phyloP scores from a whole-genome alignment of 108 stramenopile species.

The Cyclostephanos tholiformis region DNA sequence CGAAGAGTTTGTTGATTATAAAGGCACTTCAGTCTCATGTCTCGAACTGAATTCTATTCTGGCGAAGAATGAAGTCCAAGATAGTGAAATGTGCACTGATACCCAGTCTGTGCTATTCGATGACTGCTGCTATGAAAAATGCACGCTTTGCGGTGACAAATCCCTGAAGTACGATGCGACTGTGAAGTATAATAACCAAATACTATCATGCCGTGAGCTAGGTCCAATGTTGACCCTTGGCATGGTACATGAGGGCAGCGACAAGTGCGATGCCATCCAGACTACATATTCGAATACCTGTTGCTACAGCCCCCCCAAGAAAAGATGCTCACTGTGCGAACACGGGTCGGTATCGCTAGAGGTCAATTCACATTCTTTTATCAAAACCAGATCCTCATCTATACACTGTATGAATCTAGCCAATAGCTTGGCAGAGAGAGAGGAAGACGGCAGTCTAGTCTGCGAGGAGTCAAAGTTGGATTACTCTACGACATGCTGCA shows the following conservation, averaged over 20 bases:
- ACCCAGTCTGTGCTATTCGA: conserved; percentile 44
- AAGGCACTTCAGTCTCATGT: conserved; percentile 46
- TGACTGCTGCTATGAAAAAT: conserved; percentile 53
- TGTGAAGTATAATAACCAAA: conserved; percentile 48
- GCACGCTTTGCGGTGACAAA: conserved; percentile 47
- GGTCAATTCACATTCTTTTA: conserved; percentile 39
- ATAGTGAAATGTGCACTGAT: conserved; percentile 45
- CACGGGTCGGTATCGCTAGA: conserved; percentile 30
- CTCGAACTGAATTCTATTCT: conserved; percentile 51
- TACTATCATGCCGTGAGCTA: conserved; percentile 45
- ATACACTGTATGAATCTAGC: conserved; percentile 35
- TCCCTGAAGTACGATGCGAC: conserved; percentile 41
- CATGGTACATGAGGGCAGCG: conserved; percentile 27
- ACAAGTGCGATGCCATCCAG: conserved; percentile 47
- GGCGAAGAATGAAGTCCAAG: conserved; percentile 37
- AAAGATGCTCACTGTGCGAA: conserved; percentile 37
- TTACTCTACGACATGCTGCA: conserved; percentile 42
- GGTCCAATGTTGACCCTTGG: conserved; percentile 38
- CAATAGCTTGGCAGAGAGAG: conserved; percentile 25
- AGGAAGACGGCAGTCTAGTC: conserved; percentile 40
- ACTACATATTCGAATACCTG: conserved; percentile 37
- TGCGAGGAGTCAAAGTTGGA: conserved; percentile 42
- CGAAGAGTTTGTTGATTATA: conserved; percentile 43
- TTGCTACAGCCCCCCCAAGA: conserved; percentile 45
- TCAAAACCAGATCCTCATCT: conserved; percentile 38